These are phyloP conservation scores for Tuber microsphaerosporum DNA, from an alignment of 495 filamentous ascomycete species.

Conservation along the genomic window DNA sequence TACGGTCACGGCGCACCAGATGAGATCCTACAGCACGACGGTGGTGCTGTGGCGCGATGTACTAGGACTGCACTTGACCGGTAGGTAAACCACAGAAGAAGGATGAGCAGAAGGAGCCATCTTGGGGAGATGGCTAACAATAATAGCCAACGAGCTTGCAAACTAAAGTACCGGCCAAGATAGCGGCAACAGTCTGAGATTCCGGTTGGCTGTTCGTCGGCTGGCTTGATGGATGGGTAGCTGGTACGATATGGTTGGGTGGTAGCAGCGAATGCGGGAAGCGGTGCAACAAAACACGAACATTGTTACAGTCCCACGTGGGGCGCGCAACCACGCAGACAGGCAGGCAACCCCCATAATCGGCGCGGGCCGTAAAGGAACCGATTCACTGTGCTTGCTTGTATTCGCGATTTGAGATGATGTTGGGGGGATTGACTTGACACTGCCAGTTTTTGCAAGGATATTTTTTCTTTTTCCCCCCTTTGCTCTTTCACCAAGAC, in stretches of 20 bases:
- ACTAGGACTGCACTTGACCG: background rate
- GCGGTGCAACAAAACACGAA: background rate
- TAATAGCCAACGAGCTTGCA: background rate
- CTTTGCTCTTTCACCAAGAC: background rate
- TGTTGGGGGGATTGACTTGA: background rate
- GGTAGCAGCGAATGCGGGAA: background rate
- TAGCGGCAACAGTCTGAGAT: background rate
- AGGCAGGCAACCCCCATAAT: background rate
- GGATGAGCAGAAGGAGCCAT: background rate
- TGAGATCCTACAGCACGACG: background rate
- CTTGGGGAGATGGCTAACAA: background rate
- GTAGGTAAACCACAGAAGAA: too few species aligned
- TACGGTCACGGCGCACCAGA: background rate
- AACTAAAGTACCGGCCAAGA: background rate
- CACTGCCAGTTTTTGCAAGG: background rate
- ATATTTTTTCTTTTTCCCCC: background rate
- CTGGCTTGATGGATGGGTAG: background rate
- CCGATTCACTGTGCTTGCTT: background rate
- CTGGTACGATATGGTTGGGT: background rate
- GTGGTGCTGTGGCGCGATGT: background rate
- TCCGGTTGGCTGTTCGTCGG: background rate
- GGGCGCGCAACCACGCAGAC: background rate
- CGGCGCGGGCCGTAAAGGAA: constrained; percentile 4
- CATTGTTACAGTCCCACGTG: constrained; percentile 2
- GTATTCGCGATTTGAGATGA: constrained; percentile 1